Evolutionary conservation across 2,329 filamentous ascomycete genomes (phyloP).

Genomic region (Botrytis byssoidea): DNA sequence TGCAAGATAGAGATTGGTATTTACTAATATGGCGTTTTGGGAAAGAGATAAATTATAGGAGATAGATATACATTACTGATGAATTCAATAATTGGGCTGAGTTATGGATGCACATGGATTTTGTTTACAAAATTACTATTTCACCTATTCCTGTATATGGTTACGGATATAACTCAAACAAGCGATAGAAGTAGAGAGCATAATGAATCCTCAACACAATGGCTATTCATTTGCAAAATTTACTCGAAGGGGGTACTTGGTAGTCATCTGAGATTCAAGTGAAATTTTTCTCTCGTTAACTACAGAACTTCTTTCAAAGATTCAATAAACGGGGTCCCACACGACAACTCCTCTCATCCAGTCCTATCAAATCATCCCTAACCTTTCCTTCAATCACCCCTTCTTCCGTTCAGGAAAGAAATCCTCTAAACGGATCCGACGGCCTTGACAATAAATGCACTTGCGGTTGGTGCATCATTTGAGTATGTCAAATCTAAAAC

Average conservation of each 20-base stretch:
- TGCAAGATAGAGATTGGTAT: background rate
- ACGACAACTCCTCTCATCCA: background rate
- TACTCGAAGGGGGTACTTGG: background rate
- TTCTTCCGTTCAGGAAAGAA: background rate
- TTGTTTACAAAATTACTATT: background rate
- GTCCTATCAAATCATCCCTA: background rate
- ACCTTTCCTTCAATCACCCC: background rate
- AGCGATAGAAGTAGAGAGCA: background rate
- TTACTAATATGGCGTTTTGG: background rate
- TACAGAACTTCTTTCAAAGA: background rate
- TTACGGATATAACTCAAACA: background rate
- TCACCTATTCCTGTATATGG: background rate
- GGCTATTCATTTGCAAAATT: background rate
- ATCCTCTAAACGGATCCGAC: background rate
- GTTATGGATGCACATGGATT: background rate
- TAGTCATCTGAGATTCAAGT: background rate
- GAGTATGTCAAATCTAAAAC: conserved; percentile 44
- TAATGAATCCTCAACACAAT: background rate
- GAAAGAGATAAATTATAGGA: background rate
- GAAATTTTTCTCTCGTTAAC: no score
- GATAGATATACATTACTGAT: background rate
- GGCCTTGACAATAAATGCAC: conserved; percentile 38
- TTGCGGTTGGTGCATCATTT: conserved; percentile 41
- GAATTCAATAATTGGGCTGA: no score
- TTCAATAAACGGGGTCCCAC: background rate